Conservation (phyloP, 768 basidiomycete species). For the Lyophyllum atratum region DNA sequence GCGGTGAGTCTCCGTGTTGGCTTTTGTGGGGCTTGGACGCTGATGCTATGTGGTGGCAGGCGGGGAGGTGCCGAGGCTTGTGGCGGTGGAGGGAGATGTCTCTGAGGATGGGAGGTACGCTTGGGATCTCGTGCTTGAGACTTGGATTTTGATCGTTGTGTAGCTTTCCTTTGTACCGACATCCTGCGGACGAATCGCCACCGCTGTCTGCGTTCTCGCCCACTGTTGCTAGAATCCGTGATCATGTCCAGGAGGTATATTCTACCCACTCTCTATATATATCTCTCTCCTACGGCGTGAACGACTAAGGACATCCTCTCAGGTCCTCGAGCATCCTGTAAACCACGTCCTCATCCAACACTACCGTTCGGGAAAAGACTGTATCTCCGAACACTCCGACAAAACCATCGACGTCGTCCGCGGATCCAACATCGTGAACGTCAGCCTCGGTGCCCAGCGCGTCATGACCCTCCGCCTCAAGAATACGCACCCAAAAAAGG, state of each 20-base stretch:
- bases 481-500: too few species aligned
- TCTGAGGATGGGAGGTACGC: conserved; percentile 41
- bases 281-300: too few species aligned
- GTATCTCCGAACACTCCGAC: conserved; percentile 86
- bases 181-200: conserved; percentile 80
- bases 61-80: conserved; percentile 69
- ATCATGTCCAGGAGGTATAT: conserved; percentile 54
- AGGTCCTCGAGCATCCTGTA: conserved; percentile 58
- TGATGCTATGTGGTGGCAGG: conserved; percentile 37
- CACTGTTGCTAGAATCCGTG: conserved; percentile 65
- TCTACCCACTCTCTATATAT: background rate
- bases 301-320: background rate
- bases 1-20: conserved; percentile 46
- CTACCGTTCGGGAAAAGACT: conserved; percentile 78
- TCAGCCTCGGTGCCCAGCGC: conserved; percentile 78
- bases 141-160: background rate
- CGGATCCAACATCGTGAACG: conserved; percentile 77
- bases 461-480: conserved; percentile 76
- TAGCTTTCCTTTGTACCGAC: conserved; percentile 80
- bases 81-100: conserved; percentile 62
- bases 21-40: background rate
- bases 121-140: background rate
- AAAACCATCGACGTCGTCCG: conserved; percentile 83
- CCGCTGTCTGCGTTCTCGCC: too few species aligned
- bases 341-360: conserved; percentile 86